Base-by-base conservation (phyloP, 75 land plant genomes). In the Pinus taeda region DNA sequence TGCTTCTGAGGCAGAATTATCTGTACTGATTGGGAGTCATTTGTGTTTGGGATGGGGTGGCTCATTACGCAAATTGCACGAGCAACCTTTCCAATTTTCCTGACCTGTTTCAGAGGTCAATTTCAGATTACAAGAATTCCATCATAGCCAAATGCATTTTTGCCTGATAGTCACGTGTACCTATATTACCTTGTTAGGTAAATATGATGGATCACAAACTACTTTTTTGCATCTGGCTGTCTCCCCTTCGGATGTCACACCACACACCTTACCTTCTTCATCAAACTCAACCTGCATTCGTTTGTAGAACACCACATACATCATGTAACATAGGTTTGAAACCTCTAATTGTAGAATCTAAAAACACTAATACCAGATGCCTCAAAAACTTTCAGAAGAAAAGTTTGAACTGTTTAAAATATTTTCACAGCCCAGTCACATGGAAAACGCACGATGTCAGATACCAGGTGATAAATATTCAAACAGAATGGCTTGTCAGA, bases 1-100 rank as follows among this genome's bases (percentile, higher is more conserved):
- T 95, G 98, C 82, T 95, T 93, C 64, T 95, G 98, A 11, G 98
- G 98, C 36, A 95, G 78, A 62, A 95, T 95, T 61, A 93, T 85
- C 75, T 95, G 98, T 21, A 79, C 93, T 60, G 95, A 95, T 45
- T 85, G 89, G 58, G 93, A 89, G 73, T 91, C 98, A 64, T 78
- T 85, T 53, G 95, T 95, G 61, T 89, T 82, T 77, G 93, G 95
- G n/a, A 95, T 95, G n/a, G 92, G 92, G 73, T 91, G 93, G 60
- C 83, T 91, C 93, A 91, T 91, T 14, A 91, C 86, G 75, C 93
- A 91, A 57, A 91, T 91, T 26, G 92, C 93, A 39, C 93, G 87
- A 59, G 92, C 93, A 55, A 91, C 93, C 74, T 79, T 91, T 71
- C 93, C 93, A 53, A 91, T 89, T 76, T 82, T 90, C 60, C 66